These are phyloP conservation scores for Lachancea meyersii DNA, from an alignment of 805 yeast species.

Conservation along the genomic window DNA sequence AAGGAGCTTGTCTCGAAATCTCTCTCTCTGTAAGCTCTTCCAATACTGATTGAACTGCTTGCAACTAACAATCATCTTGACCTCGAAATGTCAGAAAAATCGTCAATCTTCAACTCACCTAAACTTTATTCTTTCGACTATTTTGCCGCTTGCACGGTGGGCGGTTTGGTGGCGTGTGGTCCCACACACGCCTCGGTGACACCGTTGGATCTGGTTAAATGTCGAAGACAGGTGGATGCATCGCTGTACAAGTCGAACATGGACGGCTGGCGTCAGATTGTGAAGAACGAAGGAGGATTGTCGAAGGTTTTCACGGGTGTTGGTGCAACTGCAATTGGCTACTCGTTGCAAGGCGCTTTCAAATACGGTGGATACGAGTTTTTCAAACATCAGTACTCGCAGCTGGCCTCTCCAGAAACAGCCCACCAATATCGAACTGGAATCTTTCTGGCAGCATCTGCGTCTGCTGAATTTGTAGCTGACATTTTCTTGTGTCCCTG, in stretches of 20 bases:
- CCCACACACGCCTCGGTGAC: constrained; percentile 93
- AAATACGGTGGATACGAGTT: constrained; percentile 93
- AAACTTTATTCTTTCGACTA: constrained; percentile 18
- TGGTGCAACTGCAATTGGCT: constrained; percentile 90
- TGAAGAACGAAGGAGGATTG: constrained; percentile 74
- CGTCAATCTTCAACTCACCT: constrained; percentile 8
- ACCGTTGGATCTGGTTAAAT: constrained; percentile 88
- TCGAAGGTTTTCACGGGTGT: constrained; percentile 78
- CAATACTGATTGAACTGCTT: neutral
- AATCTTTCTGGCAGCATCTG: constrained; percentile 77
- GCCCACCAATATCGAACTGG: constrained; percentile 65
- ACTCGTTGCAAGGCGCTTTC: constrained; percentile 95
- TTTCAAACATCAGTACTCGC: constrained; percentile 75
- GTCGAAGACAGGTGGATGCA: constrained; percentile 85
- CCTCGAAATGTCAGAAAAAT: constrained; percentile 1
- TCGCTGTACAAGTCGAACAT: constrained; percentile 64
- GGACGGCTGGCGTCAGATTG: constrained; percentile 75
- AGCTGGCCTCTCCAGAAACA: constrained; percentile 54
- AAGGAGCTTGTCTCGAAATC: too few species aligned
- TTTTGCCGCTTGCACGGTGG: constrained; percentile 45
- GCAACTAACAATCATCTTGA: neutral
- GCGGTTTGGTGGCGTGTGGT: constrained; percentile 81
- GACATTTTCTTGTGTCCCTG: constrained; percentile 87
- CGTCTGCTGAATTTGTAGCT: constrained; percentile 90
- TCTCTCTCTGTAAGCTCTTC: neutral